phyloP scores from a whole-genome alignment of 2,329 filamentous ascomycete species.

The Ceratocystis cacaofunesta region DNA sequence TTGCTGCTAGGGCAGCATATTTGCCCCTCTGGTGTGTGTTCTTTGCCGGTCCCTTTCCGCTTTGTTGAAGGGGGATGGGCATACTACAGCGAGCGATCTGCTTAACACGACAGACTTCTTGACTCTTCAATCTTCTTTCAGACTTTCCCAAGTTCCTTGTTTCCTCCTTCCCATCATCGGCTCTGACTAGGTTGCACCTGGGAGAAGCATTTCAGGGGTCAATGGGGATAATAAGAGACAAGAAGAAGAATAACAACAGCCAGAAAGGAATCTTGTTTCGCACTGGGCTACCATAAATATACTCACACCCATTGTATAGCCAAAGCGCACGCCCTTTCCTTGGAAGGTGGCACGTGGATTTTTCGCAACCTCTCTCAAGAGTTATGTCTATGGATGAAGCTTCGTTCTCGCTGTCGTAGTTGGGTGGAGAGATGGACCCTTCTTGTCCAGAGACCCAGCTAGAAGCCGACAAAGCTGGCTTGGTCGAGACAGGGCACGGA shows the following conservation, averaged over 20 bases:
- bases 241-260: not conserved
- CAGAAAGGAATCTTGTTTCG: not conserved
- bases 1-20: not conserved
- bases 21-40: not conserved
- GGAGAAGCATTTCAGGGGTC: slow-evolving; percentile 3
- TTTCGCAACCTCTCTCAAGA: not conserved
- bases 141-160: not conserved
- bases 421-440: not conserved
- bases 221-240: slow-evolving; percentile 2
- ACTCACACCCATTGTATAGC: not conserved
- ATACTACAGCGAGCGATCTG: not conserved
- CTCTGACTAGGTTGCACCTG: slow-evolving; percentile 4
- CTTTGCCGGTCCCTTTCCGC: not conserved
- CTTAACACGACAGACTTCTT: not conserved
- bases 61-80: not conserved
- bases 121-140: not conserved
- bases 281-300: not conserved
- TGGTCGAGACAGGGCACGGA: not conserved
- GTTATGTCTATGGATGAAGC: too few species aligned
- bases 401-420: not conserved
- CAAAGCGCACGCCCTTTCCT: not conserved
- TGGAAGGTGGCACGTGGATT: not conserved
- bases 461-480: not conserved
- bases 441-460: not conserved
- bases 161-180: not conserved